phyloP scores from a whole-genome alignment of 257 asterid genomes.

The Thymus quinquecostatus region DNA sequence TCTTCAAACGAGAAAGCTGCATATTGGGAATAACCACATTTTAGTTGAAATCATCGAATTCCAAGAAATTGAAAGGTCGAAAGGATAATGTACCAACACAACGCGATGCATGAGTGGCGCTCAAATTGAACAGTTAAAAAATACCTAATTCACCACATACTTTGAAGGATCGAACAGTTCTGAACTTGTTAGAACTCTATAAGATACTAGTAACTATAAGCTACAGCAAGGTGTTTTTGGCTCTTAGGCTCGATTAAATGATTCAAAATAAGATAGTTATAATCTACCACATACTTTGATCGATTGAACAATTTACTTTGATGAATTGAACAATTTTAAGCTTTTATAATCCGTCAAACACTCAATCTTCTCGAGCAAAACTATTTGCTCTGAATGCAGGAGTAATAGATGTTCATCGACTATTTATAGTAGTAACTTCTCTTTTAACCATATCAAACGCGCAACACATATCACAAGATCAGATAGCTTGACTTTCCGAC shows the following conservation, averaged over 20 bases:
- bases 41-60: not conserved
- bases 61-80: not conserved
- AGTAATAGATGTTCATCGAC: not conserved
- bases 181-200: no score
- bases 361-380: not conserved
- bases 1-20: conserved; percentile 77
- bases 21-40: not conserved
- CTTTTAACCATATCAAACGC: not conserved
- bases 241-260: no score
- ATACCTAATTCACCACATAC: no score
- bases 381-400: conserved; percentile 1
- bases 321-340: not conserved
- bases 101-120: no score
- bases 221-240: no score
- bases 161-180: no score
- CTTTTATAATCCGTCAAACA: no score
- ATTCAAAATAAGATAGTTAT: not conserved
- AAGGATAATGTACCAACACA: not conserved
- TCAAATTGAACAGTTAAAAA: not conserved
- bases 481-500: not conserved
- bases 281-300: not conserved
- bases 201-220: no score
- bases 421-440: not conserved
- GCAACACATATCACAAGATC: not conserved
- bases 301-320: not conserved